Percentiles rank a stretch among this genome's conserved stretches.
phyloP scores from a whole-genome alignment of 2,329 filamentous ascomycete genomes.

The Trichoderma arundinaceum region DNA sequence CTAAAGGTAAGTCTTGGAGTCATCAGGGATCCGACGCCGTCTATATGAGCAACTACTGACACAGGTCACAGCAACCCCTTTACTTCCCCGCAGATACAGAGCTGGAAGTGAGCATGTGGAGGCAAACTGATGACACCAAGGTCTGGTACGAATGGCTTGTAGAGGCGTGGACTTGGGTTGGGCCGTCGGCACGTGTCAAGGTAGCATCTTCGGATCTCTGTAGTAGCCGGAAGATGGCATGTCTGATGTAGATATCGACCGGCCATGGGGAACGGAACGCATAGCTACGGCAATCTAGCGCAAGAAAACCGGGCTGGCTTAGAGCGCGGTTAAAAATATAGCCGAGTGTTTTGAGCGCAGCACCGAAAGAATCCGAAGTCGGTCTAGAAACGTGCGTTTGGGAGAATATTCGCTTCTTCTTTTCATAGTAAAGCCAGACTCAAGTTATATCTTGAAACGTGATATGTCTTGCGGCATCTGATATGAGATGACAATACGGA shows the following conservation, averaged over 20 bases:
- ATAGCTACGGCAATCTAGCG: constrained; percentile 21
- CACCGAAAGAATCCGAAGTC: constrained; percentile 17
- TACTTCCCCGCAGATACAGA: constrained; percentile 84
- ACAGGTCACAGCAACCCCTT: constrained; percentile 70
- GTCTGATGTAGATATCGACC: constrained; percentile 63
- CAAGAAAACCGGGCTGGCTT: background rate
- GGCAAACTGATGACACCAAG: constrained; percentile 90
- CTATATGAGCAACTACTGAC: background rate
- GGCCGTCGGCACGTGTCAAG: constrained; percentile 66
- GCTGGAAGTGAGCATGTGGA: constrained; percentile 91
- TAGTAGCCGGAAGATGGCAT: constrained; percentile 72
- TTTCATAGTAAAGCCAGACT: background rate
- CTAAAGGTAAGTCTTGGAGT: constrained; percentile 70
- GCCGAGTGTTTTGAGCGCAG: constrained; percentile 1
- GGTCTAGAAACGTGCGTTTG: background rate
- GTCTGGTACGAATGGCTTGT: constrained; percentile 99
- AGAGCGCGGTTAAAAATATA: constrained; percentile 23
- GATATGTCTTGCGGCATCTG: background rate
- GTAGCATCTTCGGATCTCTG: constrained; percentile 70
- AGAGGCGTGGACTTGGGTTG: constrained; percentile 75
- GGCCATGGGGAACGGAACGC: background rate
- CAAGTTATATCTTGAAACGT: background rate
- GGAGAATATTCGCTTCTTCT: background rate
- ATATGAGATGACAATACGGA: background rate
- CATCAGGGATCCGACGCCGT: background rate